Conservation (phyloP, 305 asterid genomes). For the Fraxinus albicans region DNA sequence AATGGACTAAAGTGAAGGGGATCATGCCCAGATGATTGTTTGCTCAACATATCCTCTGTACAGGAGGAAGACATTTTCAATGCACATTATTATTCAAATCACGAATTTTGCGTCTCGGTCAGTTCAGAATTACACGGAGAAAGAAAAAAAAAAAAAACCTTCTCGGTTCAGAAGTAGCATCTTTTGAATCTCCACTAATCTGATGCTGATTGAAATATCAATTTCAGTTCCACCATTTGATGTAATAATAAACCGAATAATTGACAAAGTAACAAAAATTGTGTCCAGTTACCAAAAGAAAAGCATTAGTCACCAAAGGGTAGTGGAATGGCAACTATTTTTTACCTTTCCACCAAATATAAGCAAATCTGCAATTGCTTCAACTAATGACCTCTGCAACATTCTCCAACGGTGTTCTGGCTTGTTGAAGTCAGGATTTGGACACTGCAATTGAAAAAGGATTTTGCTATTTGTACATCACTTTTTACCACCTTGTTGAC, state of each 20-base stretch:
- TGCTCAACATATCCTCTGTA: background rate
- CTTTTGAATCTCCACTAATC: background rate
- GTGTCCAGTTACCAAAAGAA: background rate
- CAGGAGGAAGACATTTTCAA: background rate
- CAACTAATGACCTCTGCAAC: constrained; percentile 81
- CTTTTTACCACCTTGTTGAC: too few relatives aligned
- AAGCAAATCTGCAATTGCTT: constrained; percentile 72
- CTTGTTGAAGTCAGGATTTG: constrained; percentile 91
- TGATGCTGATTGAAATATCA: background rate
- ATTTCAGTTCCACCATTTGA: background rate
- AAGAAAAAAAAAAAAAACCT: background rate
- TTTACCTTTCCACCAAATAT: constrained; percentile 67
- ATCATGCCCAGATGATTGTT: background rate
- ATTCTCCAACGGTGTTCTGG: constrained; percentile 84
- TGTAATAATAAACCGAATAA: background rate
- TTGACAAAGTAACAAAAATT: background rate
- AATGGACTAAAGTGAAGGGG: background rate
- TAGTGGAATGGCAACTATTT: background rate
- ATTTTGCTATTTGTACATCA: too few relatives aligned
- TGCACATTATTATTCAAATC: background rate
- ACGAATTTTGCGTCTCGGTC: background rate
- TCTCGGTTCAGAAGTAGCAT: background rate
- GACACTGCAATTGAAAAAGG: constrained; percentile 59
- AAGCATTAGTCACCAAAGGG: background rate
- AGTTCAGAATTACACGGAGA: background rate